Conservation (phyloP, 2,329 filamentous ascomycete species). For the Xylaria multiplex region DNA sequence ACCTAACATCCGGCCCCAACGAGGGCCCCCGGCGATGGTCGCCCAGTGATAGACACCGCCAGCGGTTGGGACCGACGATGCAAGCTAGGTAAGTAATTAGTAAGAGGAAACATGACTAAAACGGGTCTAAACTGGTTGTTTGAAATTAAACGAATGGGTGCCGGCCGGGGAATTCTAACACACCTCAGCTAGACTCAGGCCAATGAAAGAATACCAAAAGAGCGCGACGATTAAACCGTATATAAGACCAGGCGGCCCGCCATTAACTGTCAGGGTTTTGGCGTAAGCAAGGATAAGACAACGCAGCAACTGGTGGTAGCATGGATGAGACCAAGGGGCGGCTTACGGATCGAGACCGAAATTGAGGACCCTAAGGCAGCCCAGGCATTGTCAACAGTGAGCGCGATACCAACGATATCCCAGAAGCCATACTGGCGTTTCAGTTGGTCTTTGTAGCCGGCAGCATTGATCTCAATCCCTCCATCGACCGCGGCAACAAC, state of each 20-base stretch:
- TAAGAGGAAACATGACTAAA: not conserved
- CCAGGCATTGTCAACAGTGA: constrained; percentile 74
- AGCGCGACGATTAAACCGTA: constrained; percentile 56
- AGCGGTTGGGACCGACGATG: constrained; percentile 69
- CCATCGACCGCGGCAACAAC: constrained; percentile 49
- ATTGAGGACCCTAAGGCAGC: constrained; percentile 70
- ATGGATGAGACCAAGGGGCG: not conserved
- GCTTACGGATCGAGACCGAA: constrained; percentile 60
- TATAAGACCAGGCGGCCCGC: constrained; percentile 55
- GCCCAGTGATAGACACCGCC: constrained; percentile 72
- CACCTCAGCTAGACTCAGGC: constrained; percentile 55
- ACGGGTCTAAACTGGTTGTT: not conserved
- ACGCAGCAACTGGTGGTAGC: constrained; percentile 13
- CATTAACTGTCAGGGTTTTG: constrained; percentile 50
- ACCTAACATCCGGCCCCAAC: constrained; percentile 62
- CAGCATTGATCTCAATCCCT: constrained; percentile 67
- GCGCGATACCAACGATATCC: constrained; percentile 66
- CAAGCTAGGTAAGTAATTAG: constrained; percentile 54
- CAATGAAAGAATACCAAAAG: constrained; percentile 57
- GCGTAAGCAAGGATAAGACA: constrained; percentile 13
- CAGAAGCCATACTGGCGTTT: constrained; percentile 70
- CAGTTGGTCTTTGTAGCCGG: constrained; percentile 71
- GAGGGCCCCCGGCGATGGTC: constrained; percentile 64
- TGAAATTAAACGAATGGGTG: not conserved
- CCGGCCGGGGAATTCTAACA: constrained; percentile 13